These are phyloP conservation scores for Gossypioides kirkii DNA, from an alignment of 345 rosid genomes.

Conservation along the genomic window DNA sequence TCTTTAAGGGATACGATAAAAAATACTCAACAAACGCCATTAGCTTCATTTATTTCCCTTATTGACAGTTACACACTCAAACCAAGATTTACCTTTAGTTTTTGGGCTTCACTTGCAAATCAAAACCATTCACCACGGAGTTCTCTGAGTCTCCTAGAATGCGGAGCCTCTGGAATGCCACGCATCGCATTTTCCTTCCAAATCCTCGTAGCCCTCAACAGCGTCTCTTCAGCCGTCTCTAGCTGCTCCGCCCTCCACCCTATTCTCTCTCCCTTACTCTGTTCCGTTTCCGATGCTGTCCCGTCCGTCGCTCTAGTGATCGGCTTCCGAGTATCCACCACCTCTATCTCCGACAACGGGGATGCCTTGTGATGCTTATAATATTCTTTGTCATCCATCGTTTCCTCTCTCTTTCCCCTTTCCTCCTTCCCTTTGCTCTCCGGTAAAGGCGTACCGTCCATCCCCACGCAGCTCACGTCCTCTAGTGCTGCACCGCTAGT, in stretches of 20 bases:
- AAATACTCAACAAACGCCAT: too few relatives aligned
- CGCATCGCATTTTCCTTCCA: slow-evolving; percentile 58
- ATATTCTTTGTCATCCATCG: slow-evolving; percentile 38
- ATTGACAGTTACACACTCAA: too few relatives aligned
- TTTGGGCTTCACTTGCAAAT: not conserved
- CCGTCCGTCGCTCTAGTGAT: slow-evolving; percentile 68
- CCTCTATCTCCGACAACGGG: slow-evolving; percentile 54
- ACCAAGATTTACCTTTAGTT: too few relatives aligned
- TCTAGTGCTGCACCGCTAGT: slow-evolving; percentile 10
- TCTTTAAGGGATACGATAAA: too few relatives aligned
- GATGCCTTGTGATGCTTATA: slow-evolving; percentile 62
- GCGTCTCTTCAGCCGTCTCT: slow-evolving; percentile 72
- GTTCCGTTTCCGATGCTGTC: slow-evolving; percentile 16
- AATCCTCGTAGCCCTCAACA: slow-evolving; percentile 50
- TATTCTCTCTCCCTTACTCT: slow-evolving; percentile 24
- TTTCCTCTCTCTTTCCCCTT: slow-evolving; percentile 13
- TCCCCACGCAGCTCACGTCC: slow-evolving; percentile 41
- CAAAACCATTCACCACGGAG: slow-evolving; percentile 59
- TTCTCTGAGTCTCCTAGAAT: slow-evolving; percentile 56
- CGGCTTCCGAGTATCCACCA: slow-evolving; percentile 75
- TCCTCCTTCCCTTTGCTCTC: slow-evolving; percentile 18
- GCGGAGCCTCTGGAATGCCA: slow-evolving; percentile 75
- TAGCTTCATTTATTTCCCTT: not conserved
- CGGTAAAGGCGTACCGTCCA: slow-evolving; percentile 57
- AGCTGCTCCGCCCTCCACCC: slow-evolving; percentile 79